These are phyloP conservation scores for Botryotinia globosa DNA, from an alignment of 2,329 filamentous ascomycete species.

Conservation along the genomic window DNA sequence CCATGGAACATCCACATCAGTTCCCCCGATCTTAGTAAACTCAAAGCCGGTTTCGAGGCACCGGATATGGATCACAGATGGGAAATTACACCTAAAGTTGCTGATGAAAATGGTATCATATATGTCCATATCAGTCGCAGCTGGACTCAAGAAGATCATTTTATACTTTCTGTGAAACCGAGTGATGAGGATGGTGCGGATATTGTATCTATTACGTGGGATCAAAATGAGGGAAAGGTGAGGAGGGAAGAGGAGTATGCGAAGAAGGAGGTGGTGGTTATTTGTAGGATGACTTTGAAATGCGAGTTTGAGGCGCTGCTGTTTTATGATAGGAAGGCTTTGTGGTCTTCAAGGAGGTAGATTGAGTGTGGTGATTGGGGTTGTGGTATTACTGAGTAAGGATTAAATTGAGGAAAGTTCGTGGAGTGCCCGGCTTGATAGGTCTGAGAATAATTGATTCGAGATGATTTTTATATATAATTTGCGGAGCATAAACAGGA, in stretches of 20 bases:
- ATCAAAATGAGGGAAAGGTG: background rate
- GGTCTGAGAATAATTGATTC: background rate
- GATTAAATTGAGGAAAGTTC: too few species aligned
- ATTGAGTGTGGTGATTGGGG: background rate
- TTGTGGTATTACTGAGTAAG: too few species aligned
- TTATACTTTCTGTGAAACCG: background rate
- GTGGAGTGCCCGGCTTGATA: too few species aligned
- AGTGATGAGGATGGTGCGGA: background rate
- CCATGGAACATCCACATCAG: background rate
- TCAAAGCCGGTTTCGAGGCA: background rate
- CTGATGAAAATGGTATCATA: background rate
- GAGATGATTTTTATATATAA: accelerated
- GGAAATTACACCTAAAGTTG: background rate
- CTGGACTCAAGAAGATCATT: background rate
- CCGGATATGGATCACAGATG: background rate
- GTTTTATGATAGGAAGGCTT: background rate
- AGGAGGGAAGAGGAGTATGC: background rate
- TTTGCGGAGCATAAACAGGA: background rate
- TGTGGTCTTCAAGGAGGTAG: background rate
- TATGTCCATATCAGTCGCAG: background rate
- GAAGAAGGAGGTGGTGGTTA: background rate
- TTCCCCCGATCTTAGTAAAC: background rate
- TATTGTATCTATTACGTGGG: background rate
- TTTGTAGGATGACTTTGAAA: background rate
- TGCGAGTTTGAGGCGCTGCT: background rate